A percentile compares a stretch with the other conserved stretches of the same genome.
Conservation (phyloP, 108 stramenopile genomes). For the Chaetoceros muelleri region DNA sequence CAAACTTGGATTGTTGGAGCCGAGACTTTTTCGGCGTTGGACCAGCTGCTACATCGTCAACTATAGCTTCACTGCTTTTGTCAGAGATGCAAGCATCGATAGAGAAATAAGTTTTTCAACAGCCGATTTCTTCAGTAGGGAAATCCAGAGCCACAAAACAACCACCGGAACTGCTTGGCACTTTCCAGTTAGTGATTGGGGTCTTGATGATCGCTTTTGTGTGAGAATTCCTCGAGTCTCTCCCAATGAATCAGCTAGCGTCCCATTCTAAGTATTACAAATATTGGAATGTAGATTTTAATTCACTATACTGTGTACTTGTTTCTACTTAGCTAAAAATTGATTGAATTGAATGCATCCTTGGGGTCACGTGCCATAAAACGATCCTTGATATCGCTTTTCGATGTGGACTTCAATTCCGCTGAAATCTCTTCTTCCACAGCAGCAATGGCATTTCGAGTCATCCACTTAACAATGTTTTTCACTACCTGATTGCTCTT, state of each 20-base stretch:
- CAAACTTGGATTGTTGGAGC: conserved; percentile 65
- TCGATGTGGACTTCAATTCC: background rate
- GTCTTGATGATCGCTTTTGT: conserved; percentile 54
- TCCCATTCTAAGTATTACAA: no score
- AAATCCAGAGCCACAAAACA: conserved; percentile 61
- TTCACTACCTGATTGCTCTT: background rate
- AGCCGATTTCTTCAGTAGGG: conserved; percentile 79
- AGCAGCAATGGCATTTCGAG: background rate
- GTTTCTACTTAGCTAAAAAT: background rate
- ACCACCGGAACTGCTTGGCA: conserved; percentile 56
- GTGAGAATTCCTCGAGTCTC: conserved; percentile 52
- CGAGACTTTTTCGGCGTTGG: conserved; percentile 73
- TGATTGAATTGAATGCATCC: background rate
- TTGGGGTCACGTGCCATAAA: background rate
- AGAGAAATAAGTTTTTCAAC: conserved; percentile 59
- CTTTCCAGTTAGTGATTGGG: conserved; percentile 78
- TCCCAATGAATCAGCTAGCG: no score
- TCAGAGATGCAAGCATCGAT: conserved; percentile 36
- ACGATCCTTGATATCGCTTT: background rate
- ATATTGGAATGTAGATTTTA: no score
- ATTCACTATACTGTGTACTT: no score
- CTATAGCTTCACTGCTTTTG: conserved; percentile 71
- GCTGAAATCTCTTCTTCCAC: background rate
- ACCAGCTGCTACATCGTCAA: conserved; percentile 73
- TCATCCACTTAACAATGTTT: background rate